phyloP scores from a whole-genome alignment of 179 eudicot species.

The Monotropa hypopitys region DNA sequence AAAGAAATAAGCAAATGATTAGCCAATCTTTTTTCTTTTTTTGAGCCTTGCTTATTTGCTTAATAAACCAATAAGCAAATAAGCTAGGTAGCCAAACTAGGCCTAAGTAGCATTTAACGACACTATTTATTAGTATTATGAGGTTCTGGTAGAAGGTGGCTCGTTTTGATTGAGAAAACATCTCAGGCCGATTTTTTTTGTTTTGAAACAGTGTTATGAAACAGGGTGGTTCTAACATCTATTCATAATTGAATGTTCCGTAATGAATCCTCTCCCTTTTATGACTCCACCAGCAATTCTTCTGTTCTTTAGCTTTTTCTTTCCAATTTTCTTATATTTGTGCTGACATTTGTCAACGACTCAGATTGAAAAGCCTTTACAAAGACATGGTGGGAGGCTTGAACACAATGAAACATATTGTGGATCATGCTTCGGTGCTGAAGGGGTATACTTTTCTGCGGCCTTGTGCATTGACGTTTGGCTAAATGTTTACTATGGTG shows the following conservation, averaged over 20 bases:
- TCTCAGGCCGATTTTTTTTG: neutral
- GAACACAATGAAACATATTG: conserved; percentile 93
- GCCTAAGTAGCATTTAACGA: neutral
- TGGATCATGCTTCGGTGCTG: conserved; percentile 98
- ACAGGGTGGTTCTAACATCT: neutral
- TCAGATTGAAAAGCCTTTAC: conserved; percentile 83
- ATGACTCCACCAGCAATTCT: neutral
- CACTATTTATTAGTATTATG: neutral
- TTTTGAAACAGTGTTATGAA: neutral
- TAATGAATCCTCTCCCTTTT: neutral
- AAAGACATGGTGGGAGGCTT: conserved; percentile 96
- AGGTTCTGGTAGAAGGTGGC: neutral
- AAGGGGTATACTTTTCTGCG: conserved; percentile 34
- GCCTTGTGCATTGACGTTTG: neutral
- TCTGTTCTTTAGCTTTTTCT: neutral
- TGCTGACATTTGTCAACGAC: conserved; percentile 1
- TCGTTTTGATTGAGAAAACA: neutral
- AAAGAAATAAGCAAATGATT: neutral
- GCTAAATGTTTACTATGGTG: neutral
- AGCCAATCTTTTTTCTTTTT: neutral
- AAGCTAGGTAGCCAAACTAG: neutral
- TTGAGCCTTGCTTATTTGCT: neutral
- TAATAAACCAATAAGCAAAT: neutral
- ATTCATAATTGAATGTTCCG: neutral
- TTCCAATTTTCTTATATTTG: neutral